Percentiles rank a stretch among this genome's conserved stretches.
Evolutionary conservation across 192 early-diverging fungal genomes (phyloP).

Genomic region (Anaeromyces robustus): DNA sequence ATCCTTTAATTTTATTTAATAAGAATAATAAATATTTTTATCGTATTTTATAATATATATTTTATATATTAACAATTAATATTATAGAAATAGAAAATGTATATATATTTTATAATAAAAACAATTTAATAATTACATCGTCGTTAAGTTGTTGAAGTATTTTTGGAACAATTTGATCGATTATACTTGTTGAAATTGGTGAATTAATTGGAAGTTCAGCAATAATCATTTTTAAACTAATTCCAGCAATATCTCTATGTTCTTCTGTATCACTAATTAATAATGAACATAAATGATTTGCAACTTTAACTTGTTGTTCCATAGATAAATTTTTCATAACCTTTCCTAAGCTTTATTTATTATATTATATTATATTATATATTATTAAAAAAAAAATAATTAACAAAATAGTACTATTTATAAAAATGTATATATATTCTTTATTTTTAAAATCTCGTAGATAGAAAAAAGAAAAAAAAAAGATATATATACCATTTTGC

Average conservation of each 20-base stretch:
- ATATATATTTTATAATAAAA: not conserved
- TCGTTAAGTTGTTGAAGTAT: slow-evolving; percentile 39
- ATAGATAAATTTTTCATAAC: no score
- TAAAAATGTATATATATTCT: no score
- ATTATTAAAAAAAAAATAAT: no score
- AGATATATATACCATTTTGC: not conserved
- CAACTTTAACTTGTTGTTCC: no score
- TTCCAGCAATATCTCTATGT: slow-evolving; percentile 66
- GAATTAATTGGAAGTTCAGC: slow-evolving; percentile 43
- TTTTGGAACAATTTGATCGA: slow-evolving; percentile 50
- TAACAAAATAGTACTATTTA: no score
- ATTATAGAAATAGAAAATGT: not conserved
- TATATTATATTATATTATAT: no score
- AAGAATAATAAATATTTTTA: no score
- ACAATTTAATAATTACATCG: slow-evolving; percentile 17
- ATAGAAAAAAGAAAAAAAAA: no score
- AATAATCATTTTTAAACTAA: slow-evolving; percentile 70
- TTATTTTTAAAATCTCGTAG: no score
- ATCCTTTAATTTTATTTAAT: slow-evolving; percentile 10
- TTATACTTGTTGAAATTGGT: slow-evolving; percentile 26
- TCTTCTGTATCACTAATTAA: slow-evolving; percentile 29
- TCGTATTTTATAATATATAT: not conserved
- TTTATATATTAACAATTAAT: slow-evolving; percentile 4
- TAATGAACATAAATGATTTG: no score
- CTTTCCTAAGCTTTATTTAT: no score